These are phyloP conservation scores for Kodamaea alishanica DNA, from an alignment of 1,139 yeast species.

Conservation along the genomic window DNA sequence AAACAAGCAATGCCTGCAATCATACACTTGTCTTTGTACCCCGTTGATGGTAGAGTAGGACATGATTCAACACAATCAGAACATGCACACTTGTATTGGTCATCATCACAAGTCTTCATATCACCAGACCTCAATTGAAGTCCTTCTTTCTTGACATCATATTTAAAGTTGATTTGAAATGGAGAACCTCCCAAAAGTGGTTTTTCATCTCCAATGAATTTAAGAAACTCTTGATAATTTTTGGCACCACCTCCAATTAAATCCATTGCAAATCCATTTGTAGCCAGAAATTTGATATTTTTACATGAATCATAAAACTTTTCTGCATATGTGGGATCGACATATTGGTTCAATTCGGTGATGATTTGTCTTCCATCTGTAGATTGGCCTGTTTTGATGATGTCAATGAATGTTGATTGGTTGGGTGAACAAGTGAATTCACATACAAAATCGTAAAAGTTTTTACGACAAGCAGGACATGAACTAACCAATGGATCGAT, in stretches of 20 bases:
- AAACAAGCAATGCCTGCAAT: constrained; percentile 71
- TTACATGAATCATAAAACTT: constrained; percentile 80
- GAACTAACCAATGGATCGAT: constrained; percentile 82
- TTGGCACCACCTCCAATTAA: constrained; percentile 94
- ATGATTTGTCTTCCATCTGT: constrained; percentile 57
- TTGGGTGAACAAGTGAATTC: constrained; percentile 87
- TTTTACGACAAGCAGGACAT: constrained; percentile 90
- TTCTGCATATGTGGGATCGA: constrained; percentile 58
- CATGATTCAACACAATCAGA: constrained; percentile 84
- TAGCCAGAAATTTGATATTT: constrained; percentile 85
- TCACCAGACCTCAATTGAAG: constrained; percentile 26
- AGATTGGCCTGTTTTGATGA: constrained; percentile 54
- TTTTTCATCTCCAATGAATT: constrained; percentile 90
- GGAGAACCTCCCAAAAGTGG: constrained; percentile 94
- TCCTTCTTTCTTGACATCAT: constrained; percentile 21
- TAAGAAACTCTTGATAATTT: constrained; percentile 65
- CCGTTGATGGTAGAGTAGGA: constrained; percentile 53
- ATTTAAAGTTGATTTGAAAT: constrained; percentile 80
- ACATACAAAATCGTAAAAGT: constrained; percentile 83
- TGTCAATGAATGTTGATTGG: constrained; percentile 71
- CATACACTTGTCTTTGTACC: constrained; percentile 38
- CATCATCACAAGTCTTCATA: constrained; percentile 57
- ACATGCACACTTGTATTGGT: constrained; percentile 78
- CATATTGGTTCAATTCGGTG: constrained; percentile 63
- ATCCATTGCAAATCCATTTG: constrained; percentile 96